Evolutionary conservation across 257 asterid species (phyloP).

Genomic region (Anisodus tanguticus): DNA sequence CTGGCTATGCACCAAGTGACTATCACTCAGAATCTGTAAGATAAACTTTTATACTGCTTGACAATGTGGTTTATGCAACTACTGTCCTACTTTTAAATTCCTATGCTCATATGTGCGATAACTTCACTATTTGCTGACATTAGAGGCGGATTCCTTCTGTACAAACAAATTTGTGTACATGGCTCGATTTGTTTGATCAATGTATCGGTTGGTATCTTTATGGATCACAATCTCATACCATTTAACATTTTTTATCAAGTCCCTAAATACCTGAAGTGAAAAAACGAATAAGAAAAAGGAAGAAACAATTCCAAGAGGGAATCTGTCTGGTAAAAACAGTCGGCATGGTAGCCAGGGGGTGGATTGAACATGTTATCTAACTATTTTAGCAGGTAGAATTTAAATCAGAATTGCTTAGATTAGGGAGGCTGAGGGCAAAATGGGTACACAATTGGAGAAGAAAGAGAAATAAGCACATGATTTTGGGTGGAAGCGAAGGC

Average conservation of each 20-base stretch:
- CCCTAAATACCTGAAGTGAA: neutral
- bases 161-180: neutral
- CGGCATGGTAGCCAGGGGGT: neutral
- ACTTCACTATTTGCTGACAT: neutral
- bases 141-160: neutral
- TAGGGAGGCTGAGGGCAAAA: neutral
- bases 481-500: neutral
- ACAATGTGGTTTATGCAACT: neutral
- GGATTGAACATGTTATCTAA: neutral
- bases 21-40: constrained; percentile 90
- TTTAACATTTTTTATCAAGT: neutral
- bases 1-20: constrained; percentile 93
- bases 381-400: neutral
- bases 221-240: neutral
- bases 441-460: neutral
- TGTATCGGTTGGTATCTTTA: neutral
- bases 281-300: neutral
- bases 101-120: neutral
- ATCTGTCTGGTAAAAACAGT: neutral
- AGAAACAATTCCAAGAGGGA: neutral
- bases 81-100: neutral
- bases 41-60: constrained; percentile 30
- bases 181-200: neutral
- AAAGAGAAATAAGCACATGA: neutral
- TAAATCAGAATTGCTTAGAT: neutral